Evolutionary conservation across 768 basidiomycete genomes (phyloP).

Genomic region (Cubamyces sp.): DNA sequence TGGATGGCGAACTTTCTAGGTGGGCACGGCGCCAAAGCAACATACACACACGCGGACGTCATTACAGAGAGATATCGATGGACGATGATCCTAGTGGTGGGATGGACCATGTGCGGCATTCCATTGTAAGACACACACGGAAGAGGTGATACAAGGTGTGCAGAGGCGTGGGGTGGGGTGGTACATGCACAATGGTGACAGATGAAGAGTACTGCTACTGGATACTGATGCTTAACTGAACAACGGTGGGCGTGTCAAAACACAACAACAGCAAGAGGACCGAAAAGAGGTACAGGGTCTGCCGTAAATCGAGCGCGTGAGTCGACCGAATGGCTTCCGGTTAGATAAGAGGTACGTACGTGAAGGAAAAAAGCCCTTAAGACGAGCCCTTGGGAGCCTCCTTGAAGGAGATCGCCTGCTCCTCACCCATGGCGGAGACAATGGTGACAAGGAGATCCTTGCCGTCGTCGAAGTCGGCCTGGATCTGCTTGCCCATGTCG

Average conservation of each 20-base stretch:
- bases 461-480: slow-evolving; percentile 74
- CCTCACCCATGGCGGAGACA: slow-evolving; percentile 89
- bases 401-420: slow-evolving; percentile 88
- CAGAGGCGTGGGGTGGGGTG: slow-evolving; percentile 20
- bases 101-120: slow-evolving; percentile 22
- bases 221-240: slow-evolving; percentile 28
- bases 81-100: slow-evolving; percentile 14
- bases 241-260: slow-evolving; percentile 26
- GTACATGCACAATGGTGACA: slow-evolving; percentile 30
- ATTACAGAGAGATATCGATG: neutral
- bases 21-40: neutral
- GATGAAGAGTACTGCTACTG: slow-evolving; percentile 30
- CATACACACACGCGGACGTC: neutral
- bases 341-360: slow-evolving; percentile 7
- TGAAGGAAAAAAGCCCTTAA: slow-evolving; percentile 21
- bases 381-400: slow-evolving; percentile 74
- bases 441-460: slow-evolving; percentile 90
- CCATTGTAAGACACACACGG: slow-evolving; percentile 26
- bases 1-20: neutral
- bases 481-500: slow-evolving; percentile 76
- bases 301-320: neutral
- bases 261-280: slow-evolving; percentile 30
- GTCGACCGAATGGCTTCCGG: neutral
- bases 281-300: slow-evolving; percentile 17
- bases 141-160: slow-evolving; percentile 24